Conservation (phyloP, 148 eudicot genomes). For the Chenopodium suecicum region DNA sequence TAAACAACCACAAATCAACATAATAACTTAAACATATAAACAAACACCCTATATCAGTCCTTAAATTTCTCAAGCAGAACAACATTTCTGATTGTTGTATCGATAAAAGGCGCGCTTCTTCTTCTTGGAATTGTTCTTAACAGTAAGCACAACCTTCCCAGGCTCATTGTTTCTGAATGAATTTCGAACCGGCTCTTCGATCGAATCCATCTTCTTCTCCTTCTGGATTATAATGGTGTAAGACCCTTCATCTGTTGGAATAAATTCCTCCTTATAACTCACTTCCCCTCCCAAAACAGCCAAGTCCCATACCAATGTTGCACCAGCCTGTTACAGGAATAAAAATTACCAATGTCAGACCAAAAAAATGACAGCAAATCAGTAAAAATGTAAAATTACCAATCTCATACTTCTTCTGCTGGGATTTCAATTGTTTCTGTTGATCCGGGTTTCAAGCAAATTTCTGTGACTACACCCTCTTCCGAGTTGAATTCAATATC, state of each 20-base stretch:
- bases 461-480: constrained; percentile 39
- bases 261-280: constrained; percentile 64
- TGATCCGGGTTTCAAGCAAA: constrained; percentile 45
- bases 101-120: constrained; percentile 51
- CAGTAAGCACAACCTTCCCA: constrained; percentile 58
- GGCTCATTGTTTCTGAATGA: constrained; percentile 49
- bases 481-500: constrained; percentile 44
- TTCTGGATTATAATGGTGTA: constrained; percentile 57
- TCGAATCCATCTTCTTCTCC: constrained; percentile 37
- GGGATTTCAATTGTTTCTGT: constrained; percentile 48
- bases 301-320: constrained; percentile 50
- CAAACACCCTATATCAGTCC: background rate
- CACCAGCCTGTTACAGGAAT: constrained; percentile 38
- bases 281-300: constrained; percentile 61
- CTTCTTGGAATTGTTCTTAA: constrained; percentile 45
- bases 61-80: constrained; percentile 7
- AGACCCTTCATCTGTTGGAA: constrained; percentile 53
- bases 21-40: background rate
- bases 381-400: too few species aligned
- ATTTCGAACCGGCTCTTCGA: constrained; percentile 45
- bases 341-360: background rate
- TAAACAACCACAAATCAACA: background rate
- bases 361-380: too few species aligned
- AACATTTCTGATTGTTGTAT: constrained; percentile 41
- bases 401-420: constrained; percentile 42